phyloP scores from a whole-genome alignment of 495 filamentous ascomycete species.

The Cryomyces antarcticus region DNA sequence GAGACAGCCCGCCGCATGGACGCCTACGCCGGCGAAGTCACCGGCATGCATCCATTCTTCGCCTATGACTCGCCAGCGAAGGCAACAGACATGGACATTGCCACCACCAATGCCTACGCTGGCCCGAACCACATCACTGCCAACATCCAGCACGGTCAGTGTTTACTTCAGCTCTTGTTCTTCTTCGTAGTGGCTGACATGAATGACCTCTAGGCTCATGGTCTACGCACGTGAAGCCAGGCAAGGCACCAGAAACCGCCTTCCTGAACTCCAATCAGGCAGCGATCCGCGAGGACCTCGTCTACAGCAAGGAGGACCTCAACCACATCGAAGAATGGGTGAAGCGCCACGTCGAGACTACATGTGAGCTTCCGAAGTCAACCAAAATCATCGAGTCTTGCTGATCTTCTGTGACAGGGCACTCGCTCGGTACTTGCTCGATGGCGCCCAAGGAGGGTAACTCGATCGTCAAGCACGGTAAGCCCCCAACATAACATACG shows the following conservation, averaged over 20 bases:
- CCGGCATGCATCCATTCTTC: constrained; percentile 37
- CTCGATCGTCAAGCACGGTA: constrained; percentile 62
- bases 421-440: constrained; percentile 47
- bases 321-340: constrained; percentile 58
- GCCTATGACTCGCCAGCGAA: constrained; percentile 44
- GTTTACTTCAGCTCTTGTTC: background rate
- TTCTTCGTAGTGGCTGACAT: background rate
- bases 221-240: constrained; percentile 25
- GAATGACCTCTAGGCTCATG: constrained; percentile 20
- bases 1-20: constrained; percentile 65
- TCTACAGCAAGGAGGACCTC: constrained; percentile 49
- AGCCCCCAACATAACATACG: too few relatives aligned
- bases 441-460: constrained; percentile 68
- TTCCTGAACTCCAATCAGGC: constrained; percentile 31
- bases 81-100: constrained; percentile 51
- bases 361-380: too few relatives aligned
- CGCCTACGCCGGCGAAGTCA: constrained; percentile 52
- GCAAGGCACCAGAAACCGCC: constrained; percentile 26
- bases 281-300: constrained; percentile 35
- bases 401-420: too few relatives aligned
- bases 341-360: constrained; percentile 56
- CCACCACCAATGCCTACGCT: constrained; percentile 53
- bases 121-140: constrained; percentile 53
- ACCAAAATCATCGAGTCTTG: too few relatives aligned
- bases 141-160: constrained; percentile 38